phyloP scores from a whole-genome alignment of 164 flowering plant species.

The Aristolochia contorta region DNA sequence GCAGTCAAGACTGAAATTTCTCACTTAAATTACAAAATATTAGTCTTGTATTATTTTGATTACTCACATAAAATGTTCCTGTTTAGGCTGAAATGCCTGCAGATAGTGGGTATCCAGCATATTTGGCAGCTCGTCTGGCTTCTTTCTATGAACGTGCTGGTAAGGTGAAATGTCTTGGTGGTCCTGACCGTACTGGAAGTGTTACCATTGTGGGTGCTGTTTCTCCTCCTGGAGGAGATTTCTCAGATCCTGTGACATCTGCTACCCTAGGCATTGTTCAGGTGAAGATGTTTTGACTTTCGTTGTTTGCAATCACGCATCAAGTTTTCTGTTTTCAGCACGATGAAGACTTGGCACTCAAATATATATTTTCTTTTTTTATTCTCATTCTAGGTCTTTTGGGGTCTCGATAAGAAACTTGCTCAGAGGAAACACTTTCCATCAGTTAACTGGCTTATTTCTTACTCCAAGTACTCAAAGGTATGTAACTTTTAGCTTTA shows the following conservation, averaged over 20 bases:
- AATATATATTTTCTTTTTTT: neutral
- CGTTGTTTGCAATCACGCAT: neutral
- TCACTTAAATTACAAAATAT: too few relatives aligned
- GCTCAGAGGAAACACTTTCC: conserved; percentile 99
- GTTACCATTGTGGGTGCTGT: conserved; percentile 99
- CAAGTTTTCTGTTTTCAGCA: neutral
- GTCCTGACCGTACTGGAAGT: conserved; percentile 97
- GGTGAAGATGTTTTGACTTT: conserved; percentile 27
- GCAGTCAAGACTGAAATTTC: too few relatives aligned
- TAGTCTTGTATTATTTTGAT: too few relatives aligned
- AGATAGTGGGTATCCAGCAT: conserved; percentile 99
- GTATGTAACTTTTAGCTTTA: conserved; percentile 17
- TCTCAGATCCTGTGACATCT: conserved; percentile 98
- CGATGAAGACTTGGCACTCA: neutral
- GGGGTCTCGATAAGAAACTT: conserved; percentile 99
- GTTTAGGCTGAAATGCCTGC: conserved; percentile 94
- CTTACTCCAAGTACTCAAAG: conserved; percentile 89
- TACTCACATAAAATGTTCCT: too few relatives aligned
- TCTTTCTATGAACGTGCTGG: conserved; percentile 99
- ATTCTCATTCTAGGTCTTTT: conserved; percentile 64
- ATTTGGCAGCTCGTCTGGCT: conserved; percentile 93
- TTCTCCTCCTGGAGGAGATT: conserved; percentile 99
- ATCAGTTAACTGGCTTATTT: conserved; percentile 97
- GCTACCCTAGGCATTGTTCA: conserved; percentile 97
- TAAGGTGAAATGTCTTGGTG: conserved; percentile 96